These are phyloP conservation scores for Psilocybe cyanescens DNA, from an alignment of 768 basidiomycete genomes.

Conservation along the genomic window DNA sequence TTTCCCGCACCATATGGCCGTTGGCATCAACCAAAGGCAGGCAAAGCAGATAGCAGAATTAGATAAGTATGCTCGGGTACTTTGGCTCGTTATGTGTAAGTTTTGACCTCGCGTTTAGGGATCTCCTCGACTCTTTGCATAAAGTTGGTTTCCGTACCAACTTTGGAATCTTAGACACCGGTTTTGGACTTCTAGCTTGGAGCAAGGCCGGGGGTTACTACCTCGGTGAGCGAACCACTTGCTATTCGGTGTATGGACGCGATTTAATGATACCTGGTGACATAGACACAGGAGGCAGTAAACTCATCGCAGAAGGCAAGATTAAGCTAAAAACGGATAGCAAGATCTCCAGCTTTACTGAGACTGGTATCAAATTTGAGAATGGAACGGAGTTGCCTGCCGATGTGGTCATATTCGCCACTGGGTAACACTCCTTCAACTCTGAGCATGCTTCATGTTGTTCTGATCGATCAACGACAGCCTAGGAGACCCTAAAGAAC, in stretches of 20 bases:
- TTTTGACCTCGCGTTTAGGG: slow-evolving; percentile 17
- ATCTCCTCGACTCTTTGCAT: slow-evolving; percentile 53
- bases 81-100: not conserved
- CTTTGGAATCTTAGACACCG: slow-evolving; percentile 53
- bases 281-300: slow-evolving; percentile 59
- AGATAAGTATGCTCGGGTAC: slow-evolving; percentile 49
- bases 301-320: slow-evolving; percentile 67
- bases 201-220: slow-evolving; percentile 69
- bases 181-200: slow-evolving; percentile 54
- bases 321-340: slow-evolving; percentile 72
- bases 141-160: slow-evolving; percentile 62
- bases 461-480: slow-evolving; percentile 28
- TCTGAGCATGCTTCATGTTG: not conserved
- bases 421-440: slow-evolving; percentile 42
- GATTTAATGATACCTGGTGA: not conserved
- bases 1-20: slow-evolving; percentile 41
- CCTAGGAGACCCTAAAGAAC: slow-evolving; percentile 44
- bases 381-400: slow-evolving; percentile 49
- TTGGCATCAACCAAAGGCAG: slow-evolving; percentile 34
- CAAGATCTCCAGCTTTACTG: slow-evolving; percentile 48
- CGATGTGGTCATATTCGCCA: slow-evolving; percentile 64
- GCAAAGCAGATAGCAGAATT: slow-evolving; percentile 49
- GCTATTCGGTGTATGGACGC: not conserved
- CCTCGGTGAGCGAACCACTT: slow-evolving; percentile 44
- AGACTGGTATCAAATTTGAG: slow-evolving; percentile 48